Conservation (phyloP, 1,284 basidiomycete genomes). For the Ceratobasidium sp. region DNA sequence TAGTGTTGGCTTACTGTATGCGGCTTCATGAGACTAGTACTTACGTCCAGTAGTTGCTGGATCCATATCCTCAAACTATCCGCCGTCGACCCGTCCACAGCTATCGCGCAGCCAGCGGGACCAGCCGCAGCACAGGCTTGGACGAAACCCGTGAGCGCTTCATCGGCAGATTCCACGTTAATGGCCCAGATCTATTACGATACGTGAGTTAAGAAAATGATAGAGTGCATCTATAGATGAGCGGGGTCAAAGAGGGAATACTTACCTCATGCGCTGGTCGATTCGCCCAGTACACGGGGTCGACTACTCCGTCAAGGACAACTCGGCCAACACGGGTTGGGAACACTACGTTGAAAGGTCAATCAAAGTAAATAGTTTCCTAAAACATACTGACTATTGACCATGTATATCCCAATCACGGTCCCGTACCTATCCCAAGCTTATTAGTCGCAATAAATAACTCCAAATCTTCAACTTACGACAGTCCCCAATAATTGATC, state of each 20-base stretch:
- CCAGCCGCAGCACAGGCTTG: conserved; percentile 8
- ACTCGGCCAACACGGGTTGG: conserved; percentile 38
- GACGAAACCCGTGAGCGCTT: conserved; percentile 3
- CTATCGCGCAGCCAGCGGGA: conserved; percentile 16
- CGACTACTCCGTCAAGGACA: conserved; percentile 36
- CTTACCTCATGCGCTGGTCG: background rate
- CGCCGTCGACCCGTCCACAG: background rate
- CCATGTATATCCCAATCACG: conserved; percentile 29
- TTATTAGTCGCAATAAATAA: too few relatives aligned
- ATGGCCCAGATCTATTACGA: background rate
- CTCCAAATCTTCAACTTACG: background rate
- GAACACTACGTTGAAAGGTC: conserved; percentile 15
- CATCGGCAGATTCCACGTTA: conserved; percentile 8
- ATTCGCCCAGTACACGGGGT: conserved; percentile 15
- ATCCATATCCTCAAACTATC: conserved; percentile 17
- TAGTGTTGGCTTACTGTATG: too few relatives aligned
- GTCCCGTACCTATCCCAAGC: conserved; percentile 27
- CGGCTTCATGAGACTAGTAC: background rate
- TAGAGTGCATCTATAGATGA: too few relatives aligned
- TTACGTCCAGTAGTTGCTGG: conserved; percentile 2
- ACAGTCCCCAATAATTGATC: conserved; percentile 6
- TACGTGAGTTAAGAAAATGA: background rate
- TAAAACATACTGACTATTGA: conserved; percentile 28
- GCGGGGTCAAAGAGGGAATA: too few relatives aligned
- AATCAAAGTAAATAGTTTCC: background rate